Conservation (phyloP, 2,329 filamentous ascomycete genomes). For the Chalaropsis ovoidea region DNA sequence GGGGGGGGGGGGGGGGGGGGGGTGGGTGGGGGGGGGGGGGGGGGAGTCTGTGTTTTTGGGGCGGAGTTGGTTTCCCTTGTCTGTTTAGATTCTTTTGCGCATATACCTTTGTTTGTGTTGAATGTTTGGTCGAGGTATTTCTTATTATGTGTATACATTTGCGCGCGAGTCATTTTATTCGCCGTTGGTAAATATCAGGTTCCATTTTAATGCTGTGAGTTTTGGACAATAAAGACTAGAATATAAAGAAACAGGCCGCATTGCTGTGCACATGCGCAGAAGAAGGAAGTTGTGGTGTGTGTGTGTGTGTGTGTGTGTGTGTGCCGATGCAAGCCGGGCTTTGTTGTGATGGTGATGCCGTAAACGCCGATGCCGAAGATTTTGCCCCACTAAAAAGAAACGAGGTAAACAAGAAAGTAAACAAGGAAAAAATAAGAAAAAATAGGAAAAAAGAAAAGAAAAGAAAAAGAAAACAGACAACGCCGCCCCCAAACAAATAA, state of each 20-base stretch:
- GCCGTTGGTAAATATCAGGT: not conserved
- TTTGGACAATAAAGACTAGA: not conserved
- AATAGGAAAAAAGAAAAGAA: not conserved
- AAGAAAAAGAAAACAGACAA: not conserved
- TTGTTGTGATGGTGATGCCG: not conserved
- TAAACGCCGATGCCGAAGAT: not conserved
- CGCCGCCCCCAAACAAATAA: not conserved
- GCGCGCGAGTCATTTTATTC: not conserved
- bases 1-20: not conserved
- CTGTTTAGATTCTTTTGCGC: not conserved
- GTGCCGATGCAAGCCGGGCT: not conserved
- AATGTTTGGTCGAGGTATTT: not conserved
- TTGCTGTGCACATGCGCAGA: not conserved
- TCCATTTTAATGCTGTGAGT: not conserved
- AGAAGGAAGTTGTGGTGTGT: no score
- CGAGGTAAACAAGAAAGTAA: not conserved
- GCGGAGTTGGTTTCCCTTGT: not conserved
- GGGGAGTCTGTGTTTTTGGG: not conserved
- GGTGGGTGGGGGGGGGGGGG: no score
- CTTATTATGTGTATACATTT: not conserved
- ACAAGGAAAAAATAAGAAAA: not conserved
- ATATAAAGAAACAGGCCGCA: not conserved
- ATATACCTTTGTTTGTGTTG: not conserved
- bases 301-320: no score
- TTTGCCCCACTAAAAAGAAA: not conserved